These are phyloP conservation scores for Schizosaccharomyces versatilis DNA, from an alignment of 1,139 yeast genomes.

Conservation along the genomic window DNA sequence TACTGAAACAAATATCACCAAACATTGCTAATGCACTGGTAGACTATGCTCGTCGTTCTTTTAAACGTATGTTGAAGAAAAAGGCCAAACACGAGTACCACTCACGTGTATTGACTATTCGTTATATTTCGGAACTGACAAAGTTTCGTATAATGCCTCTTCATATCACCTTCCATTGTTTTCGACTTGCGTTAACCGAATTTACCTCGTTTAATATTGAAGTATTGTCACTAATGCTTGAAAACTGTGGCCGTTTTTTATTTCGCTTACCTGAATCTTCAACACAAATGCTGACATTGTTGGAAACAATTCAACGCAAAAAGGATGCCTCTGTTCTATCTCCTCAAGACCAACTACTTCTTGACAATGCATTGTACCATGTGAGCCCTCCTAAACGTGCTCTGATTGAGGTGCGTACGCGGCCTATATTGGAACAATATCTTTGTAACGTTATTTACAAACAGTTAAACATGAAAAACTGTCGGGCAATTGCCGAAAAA, in stretches of 20 bases:
- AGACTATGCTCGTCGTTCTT: slow-evolving; percentile 34
- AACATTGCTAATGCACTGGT: slow-evolving; percentile 37
- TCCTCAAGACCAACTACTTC: slow-evolving; percentile 35
- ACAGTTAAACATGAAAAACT: slow-evolving; percentile 27
- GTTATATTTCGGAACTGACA: slow-evolving; percentile 50
- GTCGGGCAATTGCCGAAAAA: slow-evolving; percentile 22
- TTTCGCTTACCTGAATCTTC: slow-evolving; percentile 39
- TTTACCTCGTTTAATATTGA: slow-evolving; percentile 42
- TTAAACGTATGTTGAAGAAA: slow-evolving; percentile 26
- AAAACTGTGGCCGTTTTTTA: slow-evolving; percentile 50
- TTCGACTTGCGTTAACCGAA: slow-evolving; percentile 29
- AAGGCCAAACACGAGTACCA: slow-evolving; percentile 12
- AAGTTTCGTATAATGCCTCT: slow-evolving; percentile 59
- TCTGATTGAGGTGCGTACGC: slow-evolving; percentile 15
- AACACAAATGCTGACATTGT: slow-evolving; percentile 40
- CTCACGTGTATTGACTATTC: slow-evolving; percentile 31
- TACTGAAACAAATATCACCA: slow-evolving; percentile 28
- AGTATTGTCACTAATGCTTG: slow-evolving; percentile 43
- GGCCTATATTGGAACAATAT: slow-evolving; percentile 18
- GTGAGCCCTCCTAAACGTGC: slow-evolving; percentile 35
- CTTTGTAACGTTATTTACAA: slow-evolving; percentile 20
- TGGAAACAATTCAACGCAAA: slow-evolving; percentile 32
- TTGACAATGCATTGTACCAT: slow-evolving; percentile 36
- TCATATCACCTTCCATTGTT: slow-evolving; percentile 39
- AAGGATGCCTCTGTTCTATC: slow-evolving; percentile 31